Base-by-base conservation (phyloP, 1,139 yeast genomes). In the Suhomyces coccinellae region DNA sequence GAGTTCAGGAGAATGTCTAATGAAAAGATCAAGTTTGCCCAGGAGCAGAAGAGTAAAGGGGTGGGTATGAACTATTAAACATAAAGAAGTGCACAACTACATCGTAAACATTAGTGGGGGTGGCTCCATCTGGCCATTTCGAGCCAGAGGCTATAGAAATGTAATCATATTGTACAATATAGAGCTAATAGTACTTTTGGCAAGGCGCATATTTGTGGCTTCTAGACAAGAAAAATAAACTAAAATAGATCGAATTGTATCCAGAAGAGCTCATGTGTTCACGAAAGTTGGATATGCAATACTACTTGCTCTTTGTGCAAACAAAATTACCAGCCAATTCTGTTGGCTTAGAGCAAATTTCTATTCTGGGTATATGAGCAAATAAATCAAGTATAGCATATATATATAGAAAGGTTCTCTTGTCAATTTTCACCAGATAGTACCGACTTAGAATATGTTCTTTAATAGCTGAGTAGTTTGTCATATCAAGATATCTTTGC, bases 51-150 rank as follows among this genome's bases (percentile, higher is more conserved):
- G 46, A 44, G 42, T 32, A 44, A 43, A 38, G 38, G 36, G 10
- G 26, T 48, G 36, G 50, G 52, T 2, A 48, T 50, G 53, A 49
- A 50, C 40, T 50, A 50, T 27, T 50, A 36, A 31, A 36, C 16
- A 13, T 13, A 30, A n/a, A 13, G 15, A 14, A n/a, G 16, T 35
- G 9, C 22, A 28, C 9, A 17, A 36, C 15, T 33, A 17, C 14
- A 8, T 27, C 16, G 29, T 29, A 28, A 14, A 15, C 17, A 17
- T 16, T n/a, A 2, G 17, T 20, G 17, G 3, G 29, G 29, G n/a
- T 31, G 20, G 29, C 29, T 6, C 29, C 3, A 3, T 13, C 16
- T 13, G 20, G 20, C n/a, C 12, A 31, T 2, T 15, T 5, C 17
- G 7, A 31, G 9, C 33, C 15, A 13, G 14, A 11, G 33, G 17